Base-by-base conservation (phyloP, 2,329 filamentous ascomycete species). In the Beauveria medogensis region DNA sequence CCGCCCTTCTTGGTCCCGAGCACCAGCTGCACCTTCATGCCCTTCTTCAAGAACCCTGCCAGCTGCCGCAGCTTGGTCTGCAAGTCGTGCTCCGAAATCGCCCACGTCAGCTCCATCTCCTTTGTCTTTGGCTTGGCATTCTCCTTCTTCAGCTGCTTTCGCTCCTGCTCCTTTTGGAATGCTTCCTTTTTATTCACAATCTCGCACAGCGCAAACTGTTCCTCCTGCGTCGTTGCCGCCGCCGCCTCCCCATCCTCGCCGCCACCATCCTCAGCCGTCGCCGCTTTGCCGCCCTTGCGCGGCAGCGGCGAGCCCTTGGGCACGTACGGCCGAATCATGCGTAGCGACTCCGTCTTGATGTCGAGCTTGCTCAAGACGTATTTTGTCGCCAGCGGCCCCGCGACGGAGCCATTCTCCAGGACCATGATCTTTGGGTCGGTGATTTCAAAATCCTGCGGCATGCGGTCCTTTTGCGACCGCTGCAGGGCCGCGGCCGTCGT, bases 51-150 rank as follows among this genome's bases (percentile, higher is more conserved):
- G 70, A 96, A 96, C 59, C 76, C 79, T 63, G 75, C 75, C 68
- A 93, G 72, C 75, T 85, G 84, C 68, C 82, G 82, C 72, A 94
- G 71, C 69, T 87, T 83, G 71, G 90, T 87, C n/a, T 75, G 75
- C 57, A 96, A 72, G 76, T 97, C 92, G 70, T 93, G 83, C 14
- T 74, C 70, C 63, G 86, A 86, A 68, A 96, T 95, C 40, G 88
- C 86, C 92, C 92, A 97, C 72, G 91, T 93, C 67, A 97, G 67
- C 75, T 97, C 92, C n/a, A 97, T 73, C 70, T 88, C 87, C 76
- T 97, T 97, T 18, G 73, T 70, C 65, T 78, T 79, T 41, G 75
- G 63, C 65, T 73, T 71, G 64, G 75, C 69, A 67, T 67, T 66
- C 62, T 76, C 74, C 51, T 77, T 76, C 65, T 70, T 77, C 67